phyloP scores from a whole-genome alignment of 768 basidiomycete species.

The Tulasnella sp. region DNA sequence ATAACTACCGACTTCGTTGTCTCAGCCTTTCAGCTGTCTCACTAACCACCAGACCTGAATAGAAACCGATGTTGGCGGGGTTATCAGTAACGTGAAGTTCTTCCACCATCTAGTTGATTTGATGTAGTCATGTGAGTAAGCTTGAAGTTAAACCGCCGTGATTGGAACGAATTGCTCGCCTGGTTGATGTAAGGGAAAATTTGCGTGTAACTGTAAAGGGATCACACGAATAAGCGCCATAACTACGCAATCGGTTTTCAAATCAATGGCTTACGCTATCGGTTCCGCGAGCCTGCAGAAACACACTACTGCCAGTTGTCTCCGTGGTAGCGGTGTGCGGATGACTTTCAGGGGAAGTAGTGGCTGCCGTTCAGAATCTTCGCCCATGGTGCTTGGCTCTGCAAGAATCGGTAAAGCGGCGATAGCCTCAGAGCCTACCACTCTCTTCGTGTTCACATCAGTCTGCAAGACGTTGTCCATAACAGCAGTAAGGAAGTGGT shows the following conservation, averaged over 20 bases:
- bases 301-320: constrained; percentile 14
- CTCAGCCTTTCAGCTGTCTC: not conserved
- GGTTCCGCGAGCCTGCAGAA: constrained; percentile 19
- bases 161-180: not conserved
- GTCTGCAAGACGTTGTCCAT: no score
- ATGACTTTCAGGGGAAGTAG: not conserved
- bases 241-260: no score
- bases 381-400: no score
- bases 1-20: not conserved
- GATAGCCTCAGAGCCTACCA: no score
- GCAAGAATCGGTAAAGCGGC: no score
- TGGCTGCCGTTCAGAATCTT: not conserved
- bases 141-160: not conserved
- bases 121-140: no score
- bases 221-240: no score
- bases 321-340: constrained; percentile 17
- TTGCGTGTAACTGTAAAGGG: not conserved
- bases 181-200: constrained; percentile 17
- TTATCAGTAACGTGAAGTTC: constrained; percentile 16
- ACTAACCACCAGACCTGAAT: constrained; percentile 13
- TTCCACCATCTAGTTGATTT: constrained; percentile 19
- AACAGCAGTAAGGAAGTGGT: no score
- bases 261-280: constrained; percentile 15
- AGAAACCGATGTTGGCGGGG: constrained; percentile 14
- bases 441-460: no score